These are phyloP conservation scores for Coffea canephora DNA, from an alignment of 257 asterid genomes.

Conservation along the genomic window DNA sequence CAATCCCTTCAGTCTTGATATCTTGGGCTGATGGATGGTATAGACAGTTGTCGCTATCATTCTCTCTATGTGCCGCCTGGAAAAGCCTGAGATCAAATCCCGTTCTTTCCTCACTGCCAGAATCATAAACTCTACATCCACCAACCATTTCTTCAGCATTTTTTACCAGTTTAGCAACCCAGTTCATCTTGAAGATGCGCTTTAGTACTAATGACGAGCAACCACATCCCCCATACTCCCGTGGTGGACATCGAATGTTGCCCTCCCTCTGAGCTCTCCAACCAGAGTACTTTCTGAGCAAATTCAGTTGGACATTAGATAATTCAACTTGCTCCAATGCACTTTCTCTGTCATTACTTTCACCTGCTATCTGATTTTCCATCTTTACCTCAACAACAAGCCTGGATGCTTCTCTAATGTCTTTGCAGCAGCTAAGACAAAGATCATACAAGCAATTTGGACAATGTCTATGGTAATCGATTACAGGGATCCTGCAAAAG, in stretches of 20 bases:
- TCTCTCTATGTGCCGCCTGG: conserved; percentile 63
- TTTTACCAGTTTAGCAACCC: conserved; percentile 93
- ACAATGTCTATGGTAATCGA: conserved; percentile 97
- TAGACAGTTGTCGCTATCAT: conserved; percentile 53
- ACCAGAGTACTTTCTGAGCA: conserved; percentile 36
- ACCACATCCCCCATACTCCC: conserved; percentile 77
- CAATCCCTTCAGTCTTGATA: conserved; percentile 66
- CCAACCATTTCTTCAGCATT: conserved; percentile 95
- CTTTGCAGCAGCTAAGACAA: conserved; percentile 97
- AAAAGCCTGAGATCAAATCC: conserved; percentile 40
- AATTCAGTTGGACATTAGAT: conserved; percentile 45
- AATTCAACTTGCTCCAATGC: conserved; percentile 34
- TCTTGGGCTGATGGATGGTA: conserved; percentile 68
- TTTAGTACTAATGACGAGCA: conserved; percentile 58
- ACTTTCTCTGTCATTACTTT: conserved; percentile 34
- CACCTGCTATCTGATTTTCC: conserved; percentile 28
- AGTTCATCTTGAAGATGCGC: conserved; percentile 96
- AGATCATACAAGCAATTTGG: conserved; percentile 90
- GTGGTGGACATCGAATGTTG: conserved; percentile 76
- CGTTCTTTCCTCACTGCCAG: conserved; percentile 40
- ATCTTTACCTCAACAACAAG: conserved; percentile 35
- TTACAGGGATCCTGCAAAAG: conserved; percentile 91
- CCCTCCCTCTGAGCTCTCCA: conserved; percentile 80
- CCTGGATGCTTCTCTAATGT: conserved; percentile 62
- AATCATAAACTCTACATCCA: conserved; percentile 60